Evolutionary conservation across 225 moss, liverwort and hornwort genomes (phyloP).

Genomic region (Antitrichia curtipendula): DNA sequence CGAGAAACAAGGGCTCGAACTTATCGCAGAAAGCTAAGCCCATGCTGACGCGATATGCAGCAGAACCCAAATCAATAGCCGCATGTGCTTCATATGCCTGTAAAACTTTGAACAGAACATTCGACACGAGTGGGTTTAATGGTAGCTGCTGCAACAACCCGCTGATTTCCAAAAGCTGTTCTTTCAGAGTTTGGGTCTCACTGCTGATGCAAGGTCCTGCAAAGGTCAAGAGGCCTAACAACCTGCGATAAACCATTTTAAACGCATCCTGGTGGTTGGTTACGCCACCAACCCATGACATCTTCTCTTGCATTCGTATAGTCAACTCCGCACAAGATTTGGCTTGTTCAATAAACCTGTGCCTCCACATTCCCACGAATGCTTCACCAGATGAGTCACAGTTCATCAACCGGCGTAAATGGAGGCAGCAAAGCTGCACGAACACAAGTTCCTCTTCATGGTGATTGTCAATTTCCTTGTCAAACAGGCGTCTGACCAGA

Average conservation of each 20-base stretch:
- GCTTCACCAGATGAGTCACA: neutral
- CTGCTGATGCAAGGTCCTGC: constrained; percentile 27
- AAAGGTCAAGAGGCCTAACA: constrained; percentile 73
- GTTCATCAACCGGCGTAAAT: constrained; percentile 31
- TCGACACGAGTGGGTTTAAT: constrained; percentile 84
- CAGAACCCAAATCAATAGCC: constrained; percentile 37
- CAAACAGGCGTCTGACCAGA: constrained; percentile 73
- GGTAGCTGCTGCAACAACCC: constrained; percentile 51
- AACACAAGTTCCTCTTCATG: constrained; percentile 92
- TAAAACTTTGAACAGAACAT: constrained; percentile 52
- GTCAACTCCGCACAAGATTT: constrained; percentile 50
- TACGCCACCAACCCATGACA: constrained; percentile 92
- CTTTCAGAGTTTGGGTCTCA: constrained; percentile 15
- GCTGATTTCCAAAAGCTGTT: constrained; percentile 45
- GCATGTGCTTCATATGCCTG: constrained; percentile 50
- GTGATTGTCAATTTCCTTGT: constrained; percentile 98
- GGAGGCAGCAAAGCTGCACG: constrained; percentile 84
- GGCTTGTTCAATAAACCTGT: constrained; percentile 41
- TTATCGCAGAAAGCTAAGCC: constrained; percentile 46
- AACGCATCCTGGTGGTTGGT: constrained; percentile 96
- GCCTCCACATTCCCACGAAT: constrained; percentile 56
- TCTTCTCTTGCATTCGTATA: constrained; percentile 48
- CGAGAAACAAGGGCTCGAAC: constrained; percentile 81
- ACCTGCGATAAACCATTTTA: constrained; percentile 72
- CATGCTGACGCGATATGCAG: constrained; percentile 30